Evolutionary conservation across 257 asterid species (phyloP).

Genomic region (Asclepias syriaca): DNA sequence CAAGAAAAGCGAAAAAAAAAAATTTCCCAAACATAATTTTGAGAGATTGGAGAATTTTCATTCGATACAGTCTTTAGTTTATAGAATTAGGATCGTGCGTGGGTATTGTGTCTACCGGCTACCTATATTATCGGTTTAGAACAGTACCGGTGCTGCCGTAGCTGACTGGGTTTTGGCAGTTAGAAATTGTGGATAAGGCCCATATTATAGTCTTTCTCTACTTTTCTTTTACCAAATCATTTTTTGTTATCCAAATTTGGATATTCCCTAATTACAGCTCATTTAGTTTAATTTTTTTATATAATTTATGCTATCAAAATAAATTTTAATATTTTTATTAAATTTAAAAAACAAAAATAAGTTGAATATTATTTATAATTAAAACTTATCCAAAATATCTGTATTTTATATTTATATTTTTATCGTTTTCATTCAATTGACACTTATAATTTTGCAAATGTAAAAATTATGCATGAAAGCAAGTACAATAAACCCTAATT

Average conservation of each 20-base stretch:
- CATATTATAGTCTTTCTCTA: too few species aligned
- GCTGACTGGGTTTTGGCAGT: slow-evolving; percentile 6
- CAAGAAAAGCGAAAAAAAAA: neutral
- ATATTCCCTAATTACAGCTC: too few species aligned
- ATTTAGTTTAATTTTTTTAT: too few species aligned
- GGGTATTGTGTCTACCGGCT: neutral
- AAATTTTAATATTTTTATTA: too few species aligned
- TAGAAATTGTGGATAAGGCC: slow-evolving; percentile 1
- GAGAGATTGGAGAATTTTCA: neutral
- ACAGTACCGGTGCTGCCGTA: neutral
- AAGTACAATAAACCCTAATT: neutral
- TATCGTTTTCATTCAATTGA: neutral
- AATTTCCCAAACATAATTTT: neutral
- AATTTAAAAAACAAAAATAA: too few species aligned
- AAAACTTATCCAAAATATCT: too few species aligned
- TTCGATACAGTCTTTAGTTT: neutral
- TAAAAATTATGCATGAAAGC: neutral
- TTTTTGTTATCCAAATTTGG: too few species aligned
- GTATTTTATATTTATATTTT: too few species aligned
- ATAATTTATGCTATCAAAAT: too few species aligned
- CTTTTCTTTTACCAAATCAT: too few species aligned
- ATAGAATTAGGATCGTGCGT: neutral
- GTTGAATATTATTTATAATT: too few species aligned
- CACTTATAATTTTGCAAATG: neutral
- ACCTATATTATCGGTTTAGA: slow-evolving; percentile 4